Percentiles rank a stretch among this genome's conserved stretches.
These are phyloP conservation scores for Gnaphalium uliginosum DNA, from an alignment of 129 eudicot species.

Conservation along the genomic window DNA sequence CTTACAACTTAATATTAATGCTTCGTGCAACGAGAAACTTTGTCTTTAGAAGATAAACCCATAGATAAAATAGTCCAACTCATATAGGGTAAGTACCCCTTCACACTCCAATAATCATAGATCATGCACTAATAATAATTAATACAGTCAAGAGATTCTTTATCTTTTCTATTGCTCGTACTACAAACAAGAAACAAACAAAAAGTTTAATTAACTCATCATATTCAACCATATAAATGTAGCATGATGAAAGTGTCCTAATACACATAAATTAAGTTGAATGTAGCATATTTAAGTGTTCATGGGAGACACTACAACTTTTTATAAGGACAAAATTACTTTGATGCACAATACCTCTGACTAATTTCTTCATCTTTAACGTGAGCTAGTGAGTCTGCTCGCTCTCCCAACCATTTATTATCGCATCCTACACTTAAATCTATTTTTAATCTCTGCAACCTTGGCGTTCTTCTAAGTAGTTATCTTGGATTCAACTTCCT, in stretches of 20 bases:
- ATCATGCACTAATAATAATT: slow-evolving; percentile 1
- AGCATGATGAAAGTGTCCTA: background rate
- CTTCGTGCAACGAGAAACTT: slow-evolving; percentile 13
- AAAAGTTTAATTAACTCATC: background rate
- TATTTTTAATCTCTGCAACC: slow-evolving; percentile 71
- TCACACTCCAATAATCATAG: slow-evolving; percentile 13
- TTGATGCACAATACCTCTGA: too few species aligned
- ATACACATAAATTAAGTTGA: background rate
- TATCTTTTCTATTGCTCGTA: slow-evolving; percentile 81
- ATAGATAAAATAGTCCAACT: slow-evolving; percentile 16
- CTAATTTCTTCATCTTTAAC: slow-evolving; percentile 78
- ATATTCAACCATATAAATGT: background rate
- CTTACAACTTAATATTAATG: slow-evolving; percentile 15
- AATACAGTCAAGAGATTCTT: slow-evolving; percentile 37
- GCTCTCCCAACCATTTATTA: slow-evolving; percentile 76
- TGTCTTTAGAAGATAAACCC: too few species aligned
- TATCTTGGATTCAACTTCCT: slow-evolving; percentile 87
- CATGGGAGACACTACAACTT: too few species aligned
- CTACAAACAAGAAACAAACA: too few species aligned
- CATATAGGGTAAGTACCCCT: background rate
- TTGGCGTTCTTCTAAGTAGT: slow-evolving; percentile 84
- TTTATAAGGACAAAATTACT: too few species aligned
- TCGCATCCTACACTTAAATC: slow-evolving; percentile 80
- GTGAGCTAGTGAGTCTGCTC: slow-evolving; percentile 58
- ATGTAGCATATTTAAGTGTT: too few species aligned